A percentile compares a stretch with the other conserved stretches of the same genome.
Conservation (phyloP, 108 stramenopile species). For the Conticribra weissflogii region DNA sequence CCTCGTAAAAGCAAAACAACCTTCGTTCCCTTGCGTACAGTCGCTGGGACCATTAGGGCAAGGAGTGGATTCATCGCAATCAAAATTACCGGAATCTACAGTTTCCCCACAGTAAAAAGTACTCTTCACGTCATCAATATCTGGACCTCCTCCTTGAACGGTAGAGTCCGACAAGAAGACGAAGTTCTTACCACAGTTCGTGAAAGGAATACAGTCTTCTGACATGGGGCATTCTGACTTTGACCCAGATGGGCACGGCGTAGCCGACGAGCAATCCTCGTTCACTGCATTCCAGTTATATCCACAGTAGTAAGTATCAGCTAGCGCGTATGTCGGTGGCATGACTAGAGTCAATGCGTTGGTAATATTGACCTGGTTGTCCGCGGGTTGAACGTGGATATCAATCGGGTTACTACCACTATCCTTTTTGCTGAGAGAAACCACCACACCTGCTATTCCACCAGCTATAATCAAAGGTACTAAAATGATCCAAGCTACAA, state of each 20-base stretch:
- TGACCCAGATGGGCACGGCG: slow-evolving; percentile 6
- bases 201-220: not conserved
- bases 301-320: slow-evolving; percentile 12
- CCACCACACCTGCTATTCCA: not conserved
- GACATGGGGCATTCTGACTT: slow-evolving; percentile 5
- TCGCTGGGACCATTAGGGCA: slow-evolving; percentile 8
- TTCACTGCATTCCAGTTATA: slow-evolving; percentile 7
- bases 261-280: slow-evolving; percentile 3
- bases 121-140: slow-evolving; percentile 8
- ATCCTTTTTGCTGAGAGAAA: not conserved
- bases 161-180: slow-evolving; percentile 8
- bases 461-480: not conserved
- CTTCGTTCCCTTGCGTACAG: not conserved
- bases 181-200: slow-evolving; percentile 1
- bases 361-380: not conserved
- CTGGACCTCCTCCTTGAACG: slow-evolving; percentile 9
- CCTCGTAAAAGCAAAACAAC: slow-evolving; percentile 15
- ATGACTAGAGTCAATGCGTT: not conserved
- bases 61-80: slow-evolving; percentile 10
- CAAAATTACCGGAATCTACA: slow-evolving; percentile 2
- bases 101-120: slow-evolving; percentile 10
- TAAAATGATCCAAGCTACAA: not conserved
- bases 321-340: not conserved
- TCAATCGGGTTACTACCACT: not conserved
- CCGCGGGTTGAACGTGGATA: not conserved